Evolutionary conservation across 2,329 filamentous ascomycete species (phyloP).

Genomic region (Trichoderma sp.): DNA sequence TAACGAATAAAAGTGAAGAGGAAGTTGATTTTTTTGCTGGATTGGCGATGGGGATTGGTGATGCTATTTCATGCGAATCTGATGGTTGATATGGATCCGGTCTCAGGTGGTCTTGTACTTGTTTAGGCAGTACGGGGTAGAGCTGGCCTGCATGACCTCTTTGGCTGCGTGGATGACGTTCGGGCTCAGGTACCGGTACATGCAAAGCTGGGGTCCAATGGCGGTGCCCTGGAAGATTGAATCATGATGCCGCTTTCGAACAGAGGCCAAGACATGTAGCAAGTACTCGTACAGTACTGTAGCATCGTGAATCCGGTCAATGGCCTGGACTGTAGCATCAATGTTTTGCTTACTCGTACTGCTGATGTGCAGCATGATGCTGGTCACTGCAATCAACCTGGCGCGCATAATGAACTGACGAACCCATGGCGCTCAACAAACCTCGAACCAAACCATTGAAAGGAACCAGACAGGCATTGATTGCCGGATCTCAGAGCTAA

Average conservation of each 20-base stretch:
- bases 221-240: background rate
- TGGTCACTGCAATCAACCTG: background rate
- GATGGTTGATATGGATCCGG: background rate
- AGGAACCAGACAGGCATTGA: too few relatives aligned
- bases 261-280: background rate
- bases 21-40: background rate
- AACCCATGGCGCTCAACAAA: background rate
- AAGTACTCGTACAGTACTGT: background rate
- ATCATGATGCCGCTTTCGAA: background rate
- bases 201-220: background rate
- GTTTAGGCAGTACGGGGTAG: background rate
- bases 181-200: slow-evolving; percentile 2
- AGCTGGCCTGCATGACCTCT: slow-evolving; percentile 7
- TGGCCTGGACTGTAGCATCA: background rate
- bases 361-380: background rate
- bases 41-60: background rate
- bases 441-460: background rate
- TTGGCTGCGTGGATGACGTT: slow-evolving; percentile 9
- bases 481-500: background rate
- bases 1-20: background rate
- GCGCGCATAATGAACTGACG: background rate
- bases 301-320: background rate
- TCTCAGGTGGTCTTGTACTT: background rate
- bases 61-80: background rate
- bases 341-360: background rate